Percentiles rank a stretch among this genome's conserved stretches.
Evolutionary conservation across 75 land plant species (phyloP).

Genomic region (Selaginella tamariscina): DNA sequence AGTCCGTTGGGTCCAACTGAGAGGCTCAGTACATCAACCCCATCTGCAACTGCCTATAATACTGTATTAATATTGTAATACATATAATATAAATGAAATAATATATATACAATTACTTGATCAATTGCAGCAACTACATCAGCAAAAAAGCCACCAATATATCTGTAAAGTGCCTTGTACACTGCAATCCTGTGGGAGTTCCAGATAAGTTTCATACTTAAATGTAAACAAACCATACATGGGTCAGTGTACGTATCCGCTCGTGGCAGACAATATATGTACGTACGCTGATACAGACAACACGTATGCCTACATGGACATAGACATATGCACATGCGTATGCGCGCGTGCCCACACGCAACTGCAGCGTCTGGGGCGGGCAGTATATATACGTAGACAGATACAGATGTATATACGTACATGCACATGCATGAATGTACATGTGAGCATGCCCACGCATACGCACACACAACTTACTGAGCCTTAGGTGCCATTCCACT

Average conservation of each 20-base stretch:
- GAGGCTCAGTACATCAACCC: slow-evolving; percentile 71
- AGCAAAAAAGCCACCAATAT: slow-evolving; percentile 77
- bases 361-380: no score
- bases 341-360: no score
- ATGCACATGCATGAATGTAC: no score
- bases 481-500: slow-evolving; percentile 29
- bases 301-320: no score
- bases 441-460: not conserved
- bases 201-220: not conserved
- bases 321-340: no score
- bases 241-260: no score
- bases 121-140: slow-evolving; percentile 69
- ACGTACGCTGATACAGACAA: no score
- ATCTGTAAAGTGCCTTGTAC: slow-evolving; percentile 74
- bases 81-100: not conserved
- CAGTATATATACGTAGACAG: no score
- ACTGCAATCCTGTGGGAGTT: slow-evolving; percentile 53
- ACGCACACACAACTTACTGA: slow-evolving; percentile 6
- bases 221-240: no score
- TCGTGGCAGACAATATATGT: no score
- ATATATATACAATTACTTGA: slow-evolving; percentile 21
- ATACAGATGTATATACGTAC: no score
- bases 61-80: not conserved
- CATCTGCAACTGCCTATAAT: slow-evolving; percentile 84
- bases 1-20: slow-evolving; percentile 83